phyloP scores from a whole-genome alignment of 2,329 filamentous ascomycete species.

The Neonectria punicea region DNA sequence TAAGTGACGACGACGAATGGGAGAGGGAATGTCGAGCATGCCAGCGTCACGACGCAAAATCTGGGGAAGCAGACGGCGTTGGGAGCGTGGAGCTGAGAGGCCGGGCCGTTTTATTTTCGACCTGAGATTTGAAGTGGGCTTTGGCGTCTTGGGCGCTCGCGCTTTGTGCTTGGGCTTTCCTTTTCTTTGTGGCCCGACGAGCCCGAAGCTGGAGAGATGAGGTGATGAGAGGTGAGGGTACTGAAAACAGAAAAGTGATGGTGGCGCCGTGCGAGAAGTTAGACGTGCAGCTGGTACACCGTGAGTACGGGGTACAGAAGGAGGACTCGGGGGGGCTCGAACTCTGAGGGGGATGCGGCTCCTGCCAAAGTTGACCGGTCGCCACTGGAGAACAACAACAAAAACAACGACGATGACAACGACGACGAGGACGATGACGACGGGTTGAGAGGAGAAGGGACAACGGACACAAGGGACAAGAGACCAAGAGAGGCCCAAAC shows the following conservation, averaged over 20 bases:
- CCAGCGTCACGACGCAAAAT: conserved; percentile 37
- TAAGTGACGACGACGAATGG: conserved; percentile 29
- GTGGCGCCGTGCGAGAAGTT: background rate
- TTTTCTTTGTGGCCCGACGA: background rate
- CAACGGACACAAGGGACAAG: background rate
- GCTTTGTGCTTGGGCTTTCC: background rate
- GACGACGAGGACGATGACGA: background rate
- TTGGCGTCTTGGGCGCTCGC: background rate
- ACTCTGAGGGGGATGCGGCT: background rate
- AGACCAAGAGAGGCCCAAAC: too few relatives aligned
- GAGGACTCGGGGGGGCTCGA: background rate
- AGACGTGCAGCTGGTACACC: background rate
- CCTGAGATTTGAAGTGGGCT: conserved; percentile 7
- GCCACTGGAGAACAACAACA: background rate
- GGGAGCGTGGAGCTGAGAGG: conserved; percentile 8
- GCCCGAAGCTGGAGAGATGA: background rate
- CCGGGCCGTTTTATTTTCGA: conserved; percentile 16
- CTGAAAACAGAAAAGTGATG: background rate
- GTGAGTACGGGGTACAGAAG: conserved; percentile 1
- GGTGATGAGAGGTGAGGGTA: background rate
- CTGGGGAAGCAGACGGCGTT: conserved; percentile 28
- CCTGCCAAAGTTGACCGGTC: background rate
- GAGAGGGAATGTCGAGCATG: conserved; percentile 44
- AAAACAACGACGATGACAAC: background rate
- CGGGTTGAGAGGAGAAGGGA: background rate